Base-by-base conservation (phyloP, 1,139 yeast genomes). In the Candida sanyaensis region DNA sequence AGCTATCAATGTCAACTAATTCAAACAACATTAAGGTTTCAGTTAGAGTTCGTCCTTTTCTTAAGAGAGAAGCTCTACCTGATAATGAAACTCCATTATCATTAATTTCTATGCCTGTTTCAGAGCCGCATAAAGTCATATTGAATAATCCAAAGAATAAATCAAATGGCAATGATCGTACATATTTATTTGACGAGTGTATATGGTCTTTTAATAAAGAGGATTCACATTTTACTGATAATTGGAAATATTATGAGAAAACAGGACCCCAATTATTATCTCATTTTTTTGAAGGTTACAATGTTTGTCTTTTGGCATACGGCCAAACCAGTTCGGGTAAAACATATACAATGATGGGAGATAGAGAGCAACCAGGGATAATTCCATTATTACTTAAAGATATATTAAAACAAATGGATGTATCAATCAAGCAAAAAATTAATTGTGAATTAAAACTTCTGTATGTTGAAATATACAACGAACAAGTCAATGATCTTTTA, bases 321-420 rank as follows among this genome's bases (percentile, higher is more conserved):
- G 95, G 95, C 1, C 92, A 86, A 61, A 86, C 93, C 0, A 87
- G 92, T 2, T 68, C 76, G 1, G 93, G 93, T 3, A 86, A 86
- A 58, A 82, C 92, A 0, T 80, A 73, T 57, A 84, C 92, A 1
- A 86, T 86, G 91, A 81, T 84, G 84, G 92, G 92, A 0, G 63
- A 68, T 0, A 55, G 56, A 12, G 56, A 57, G 12, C 76, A 76
- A 13, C 79, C 79, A 0, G 92, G 92, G 0, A 61, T 86, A 32
- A 81, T 86, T 27, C 91, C 92, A 0, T 61, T 78, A 45, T 69
- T 84, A 2, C 77, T 87, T 43, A 59, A 69, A 39, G 83, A 81
- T 53, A 68, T 87, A n/a, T 77, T 86, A 53, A 58, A 59, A 4
- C 70, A 69, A 32, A 68, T 74, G 48, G 73, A 81, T 42, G 60